Evolutionary conservation across 805 yeast genomes (phyloP).

Genomic region (Barnettozyma botsteinii): DNA sequence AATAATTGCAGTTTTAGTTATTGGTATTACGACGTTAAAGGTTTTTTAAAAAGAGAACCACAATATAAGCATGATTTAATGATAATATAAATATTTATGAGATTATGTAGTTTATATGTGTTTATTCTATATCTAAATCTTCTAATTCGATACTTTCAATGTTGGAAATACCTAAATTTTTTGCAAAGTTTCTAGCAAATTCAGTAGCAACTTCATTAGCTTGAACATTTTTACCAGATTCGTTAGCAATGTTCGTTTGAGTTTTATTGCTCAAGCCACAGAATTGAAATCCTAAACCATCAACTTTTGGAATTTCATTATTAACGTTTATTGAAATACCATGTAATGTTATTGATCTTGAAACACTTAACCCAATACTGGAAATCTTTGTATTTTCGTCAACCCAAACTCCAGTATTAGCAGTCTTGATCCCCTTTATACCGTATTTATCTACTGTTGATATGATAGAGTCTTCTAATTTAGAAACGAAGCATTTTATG

Average conservation of each 20-base stretch:
- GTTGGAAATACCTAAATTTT: constrained; percentile 31
- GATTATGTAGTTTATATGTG: neutral
- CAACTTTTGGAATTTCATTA: constrained; percentile 69
- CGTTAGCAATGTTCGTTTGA: constrained; percentile 47
- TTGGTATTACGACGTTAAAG: neutral
- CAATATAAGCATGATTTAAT: neutral
- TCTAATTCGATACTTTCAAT: constrained; percentile 34
- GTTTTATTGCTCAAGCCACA: constrained; percentile 70
- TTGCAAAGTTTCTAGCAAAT: constrained; percentile 41
- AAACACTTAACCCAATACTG: constrained; percentile 83
- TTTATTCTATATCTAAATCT: constrained; percentile 23
- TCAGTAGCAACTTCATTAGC: constrained; percentile 34
- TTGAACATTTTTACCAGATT: constrained; percentile 18
- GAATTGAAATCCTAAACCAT: constrained; percentile 57
- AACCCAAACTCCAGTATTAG: constrained; percentile 89
- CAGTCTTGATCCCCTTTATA: constrained; percentile 43
- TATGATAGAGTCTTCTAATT: constrained; percentile 54
- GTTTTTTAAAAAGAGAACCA: neutral
- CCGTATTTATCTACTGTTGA: constrained; percentile 36
- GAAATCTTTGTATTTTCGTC: constrained; percentile 58
- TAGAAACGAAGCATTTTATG: constrained; percentile 59
- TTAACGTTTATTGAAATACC: constrained; percentile 79
- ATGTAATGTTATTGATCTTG: constrained; percentile 79
- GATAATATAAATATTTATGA: neutral
- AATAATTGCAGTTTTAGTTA: neutral